Evolutionary conservation across 208 protist genomes (phyloP).

Genomic region (Crithidia mellificae): DNA sequence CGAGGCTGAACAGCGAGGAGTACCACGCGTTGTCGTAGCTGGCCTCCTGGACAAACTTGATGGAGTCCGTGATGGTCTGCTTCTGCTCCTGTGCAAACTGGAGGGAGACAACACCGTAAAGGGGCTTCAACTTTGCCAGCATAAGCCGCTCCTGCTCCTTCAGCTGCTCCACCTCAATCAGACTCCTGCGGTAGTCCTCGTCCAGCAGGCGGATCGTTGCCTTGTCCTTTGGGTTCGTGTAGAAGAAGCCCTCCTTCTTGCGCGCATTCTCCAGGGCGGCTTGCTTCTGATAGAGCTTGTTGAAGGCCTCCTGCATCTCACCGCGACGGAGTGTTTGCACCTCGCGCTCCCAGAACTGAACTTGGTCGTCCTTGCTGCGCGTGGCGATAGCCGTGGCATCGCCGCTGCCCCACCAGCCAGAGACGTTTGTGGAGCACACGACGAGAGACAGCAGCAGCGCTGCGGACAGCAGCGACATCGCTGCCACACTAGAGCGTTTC

Average conservation of each 20-base stretch:
- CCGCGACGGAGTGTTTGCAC: conserved; percentile 40
- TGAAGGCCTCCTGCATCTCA: conserved; percentile 38
- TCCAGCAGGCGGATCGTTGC: conserved; percentile 77
- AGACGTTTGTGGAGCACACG: background rate
- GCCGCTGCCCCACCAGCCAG: conserved; percentile 2
- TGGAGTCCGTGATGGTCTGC: conserved; percentile 50
- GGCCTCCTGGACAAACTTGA: conserved; percentile 59
- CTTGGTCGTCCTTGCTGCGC: conserved; percentile 60
- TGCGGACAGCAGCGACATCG: conserved; percentile 6
- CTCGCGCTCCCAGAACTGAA: conserved; percentile 66
- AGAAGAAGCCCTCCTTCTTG: conserved; percentile 68
- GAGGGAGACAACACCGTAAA: conserved; percentile 80
- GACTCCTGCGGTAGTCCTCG: conserved; percentile 52
- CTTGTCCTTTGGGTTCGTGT: conserved; percentile 54
- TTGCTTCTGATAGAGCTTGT: conserved; percentile 45
- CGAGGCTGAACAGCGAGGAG: conserved; percentile 63
- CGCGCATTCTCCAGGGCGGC: conserved; percentile 52
- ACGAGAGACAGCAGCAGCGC: conserved; percentile 4
- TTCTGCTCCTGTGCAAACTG: conserved; percentile 84
- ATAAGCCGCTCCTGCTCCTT: conserved; percentile 68
- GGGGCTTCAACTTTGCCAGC: conserved; percentile 79
- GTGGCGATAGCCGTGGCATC: conserved; percentile 36
- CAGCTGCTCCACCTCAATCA: conserved; percentile 54
- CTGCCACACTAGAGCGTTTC: background rate
- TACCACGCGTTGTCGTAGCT: conserved; percentile 90